A percentile compares a stretch with the other conserved stretches of the same genome.
Conservation (phyloP, 257 asterid species). For the Lycium ferocissimum region DNA sequence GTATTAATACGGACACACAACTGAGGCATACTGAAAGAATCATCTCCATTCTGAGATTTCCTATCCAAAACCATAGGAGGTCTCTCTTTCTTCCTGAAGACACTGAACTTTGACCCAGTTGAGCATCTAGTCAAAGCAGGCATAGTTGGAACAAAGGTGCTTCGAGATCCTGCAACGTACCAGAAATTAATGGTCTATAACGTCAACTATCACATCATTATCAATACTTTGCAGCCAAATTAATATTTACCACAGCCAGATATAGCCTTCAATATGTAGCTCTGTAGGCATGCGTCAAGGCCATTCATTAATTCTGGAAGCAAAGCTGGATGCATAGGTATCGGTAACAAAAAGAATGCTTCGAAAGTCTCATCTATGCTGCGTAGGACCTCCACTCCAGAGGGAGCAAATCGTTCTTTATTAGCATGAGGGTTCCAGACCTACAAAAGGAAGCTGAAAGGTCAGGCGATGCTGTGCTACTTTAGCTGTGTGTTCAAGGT, state of each 20-base stretch:
- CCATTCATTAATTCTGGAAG: conserved; percentile 80
- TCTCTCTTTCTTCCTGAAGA: conserved; percentile 79
- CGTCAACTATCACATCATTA: conserved; percentile 25
- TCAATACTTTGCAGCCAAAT: conserved; percentile 11
- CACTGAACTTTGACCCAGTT: conserved; percentile 60
- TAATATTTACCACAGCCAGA: conserved; percentile 77
- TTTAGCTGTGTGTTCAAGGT: conserved; percentile 7
- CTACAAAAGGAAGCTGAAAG: conserved; percentile 42
- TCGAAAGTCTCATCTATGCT: conserved; percentile 82
- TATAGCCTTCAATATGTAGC: conserved; percentile 61
- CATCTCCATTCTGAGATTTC: conserved; percentile 60
- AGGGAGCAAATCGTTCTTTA: conserved; percentile 81
- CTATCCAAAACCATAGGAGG: conserved; percentile 46
- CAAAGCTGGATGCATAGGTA: conserved; percentile 85
- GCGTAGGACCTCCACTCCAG: conserved; percentile 92
- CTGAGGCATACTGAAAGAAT: conserved; percentile 54
- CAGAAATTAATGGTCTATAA: conserved; percentile 6
- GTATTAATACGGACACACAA: conserved; percentile 85
- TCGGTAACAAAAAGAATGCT: conserved; percentile 94
- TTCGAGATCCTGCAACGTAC: conserved; percentile 66
- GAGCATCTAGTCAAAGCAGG: conserved; percentile 79
- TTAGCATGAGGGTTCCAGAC: conserved; percentile 85
- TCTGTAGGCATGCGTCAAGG: conserved; percentile 73
- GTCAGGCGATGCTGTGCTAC: conserved; percentile 8
- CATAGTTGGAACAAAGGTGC: conserved; percentile 59